Evolutionary conservation across 805 yeast species (phyloP).

Genomic region (Ogataea ramenticola): DNA sequence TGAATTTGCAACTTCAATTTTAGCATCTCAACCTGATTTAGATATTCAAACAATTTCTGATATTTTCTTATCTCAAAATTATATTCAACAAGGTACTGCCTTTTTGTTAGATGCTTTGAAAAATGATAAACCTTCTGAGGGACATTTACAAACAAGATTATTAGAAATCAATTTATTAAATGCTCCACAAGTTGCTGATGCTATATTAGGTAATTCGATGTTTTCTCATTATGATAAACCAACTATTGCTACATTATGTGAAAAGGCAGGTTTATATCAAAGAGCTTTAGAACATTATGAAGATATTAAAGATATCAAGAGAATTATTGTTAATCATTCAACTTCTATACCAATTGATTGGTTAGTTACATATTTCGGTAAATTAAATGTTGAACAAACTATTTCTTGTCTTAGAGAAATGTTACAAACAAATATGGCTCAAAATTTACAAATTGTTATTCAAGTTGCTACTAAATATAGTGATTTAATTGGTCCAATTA

Average conservation of each 20-base stretch:
- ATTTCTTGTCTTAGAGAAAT: slow-evolving; percentile 81
- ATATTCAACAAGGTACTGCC: slow-evolving; percentile 96
- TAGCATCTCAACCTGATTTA: slow-evolving; percentile 54
- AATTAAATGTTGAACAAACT: slow-evolving; percentile 89
- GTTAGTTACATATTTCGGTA: slow-evolving; percentile 89
- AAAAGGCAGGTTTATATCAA: slow-evolving; percentile 91
- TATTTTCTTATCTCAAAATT: slow-evolving; percentile 89
- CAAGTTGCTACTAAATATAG: slow-evolving; percentile 97
- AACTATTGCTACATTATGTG: slow-evolving; percentile 86
- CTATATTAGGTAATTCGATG: slow-evolving; percentile 92
- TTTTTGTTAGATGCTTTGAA: slow-evolving; percentile 92
- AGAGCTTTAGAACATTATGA: slow-evolving; percentile 96
- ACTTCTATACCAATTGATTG: slow-evolving; percentile 83
- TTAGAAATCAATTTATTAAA: slow-evolving; percentile 87
- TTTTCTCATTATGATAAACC: slow-evolving; percentile 93
- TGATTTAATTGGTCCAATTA: slow-evolving; percentile 81
- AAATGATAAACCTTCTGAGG: slow-evolving; percentile 89
- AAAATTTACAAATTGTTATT: slow-evolving; percentile 85
- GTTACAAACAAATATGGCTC: slow-evolving; percentile 71
- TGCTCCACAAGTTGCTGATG: slow-evolving; percentile 99
- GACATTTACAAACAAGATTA: slow-evolving; percentile 90
- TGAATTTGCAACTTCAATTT: slow-evolving; percentile 87
- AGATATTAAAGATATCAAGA: slow-evolving; percentile 89
- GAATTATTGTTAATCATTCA: slow-evolving; percentile 80
- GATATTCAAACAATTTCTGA: slow-evolving; percentile 87